A percentile compares a stretch with the other conserved stretches of the same genome.
These are phyloP conservation scores for Isoetes engelmannii DNA, from an alignment of 83 land plant species.

Conservation along the genomic window DNA sequence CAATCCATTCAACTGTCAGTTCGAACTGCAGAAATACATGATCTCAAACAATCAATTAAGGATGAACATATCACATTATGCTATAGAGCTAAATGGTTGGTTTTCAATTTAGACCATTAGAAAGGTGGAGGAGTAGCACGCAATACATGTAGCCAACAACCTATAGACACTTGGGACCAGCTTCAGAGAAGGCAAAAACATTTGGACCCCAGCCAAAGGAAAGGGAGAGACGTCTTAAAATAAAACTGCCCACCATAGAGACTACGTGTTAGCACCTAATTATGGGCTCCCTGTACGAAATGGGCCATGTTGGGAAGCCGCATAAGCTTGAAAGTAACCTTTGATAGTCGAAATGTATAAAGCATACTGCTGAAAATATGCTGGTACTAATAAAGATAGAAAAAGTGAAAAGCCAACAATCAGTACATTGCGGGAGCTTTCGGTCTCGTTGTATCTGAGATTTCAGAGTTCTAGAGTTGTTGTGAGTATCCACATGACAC, in stretches of 20 bases:
- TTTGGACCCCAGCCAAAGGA: background rate
- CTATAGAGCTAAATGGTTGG: no score
- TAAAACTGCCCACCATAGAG: background rate
- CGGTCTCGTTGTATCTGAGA: constrained; percentile 66
- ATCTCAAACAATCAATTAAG: no score
- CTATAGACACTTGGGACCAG: no score
- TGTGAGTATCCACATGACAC: constrained; percentile 73
- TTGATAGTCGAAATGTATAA: constrained; percentile 7
- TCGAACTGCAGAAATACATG: no score
- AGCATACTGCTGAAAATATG: constrained; percentile 80
- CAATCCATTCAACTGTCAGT: no score
- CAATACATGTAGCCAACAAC: no score
- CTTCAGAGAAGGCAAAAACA: background rate
- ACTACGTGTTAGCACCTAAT: constrained; percentile 13
- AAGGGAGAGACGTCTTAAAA: background rate
- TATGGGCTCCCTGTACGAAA: constrained; percentile 35
- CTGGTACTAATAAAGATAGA: constrained; percentile 74
- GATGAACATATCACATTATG: no score
- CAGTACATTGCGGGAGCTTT: constrained; percentile 74
- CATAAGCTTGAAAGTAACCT: constrained; percentile 41
- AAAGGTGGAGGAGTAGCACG: no score
- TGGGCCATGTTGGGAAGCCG: constrained; percentile 82
- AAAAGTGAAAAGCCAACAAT: constrained; percentile 91
- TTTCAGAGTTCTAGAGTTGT: constrained; percentile 81
- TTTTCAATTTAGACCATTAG: no score